Percentiles rank a stretch among this genome's conserved stretches.
These are phyloP conservation scores for Penicillium silybi DNA, from an alignment of 495 filamentous ascomycete species.

Conservation along the genomic window DNA sequence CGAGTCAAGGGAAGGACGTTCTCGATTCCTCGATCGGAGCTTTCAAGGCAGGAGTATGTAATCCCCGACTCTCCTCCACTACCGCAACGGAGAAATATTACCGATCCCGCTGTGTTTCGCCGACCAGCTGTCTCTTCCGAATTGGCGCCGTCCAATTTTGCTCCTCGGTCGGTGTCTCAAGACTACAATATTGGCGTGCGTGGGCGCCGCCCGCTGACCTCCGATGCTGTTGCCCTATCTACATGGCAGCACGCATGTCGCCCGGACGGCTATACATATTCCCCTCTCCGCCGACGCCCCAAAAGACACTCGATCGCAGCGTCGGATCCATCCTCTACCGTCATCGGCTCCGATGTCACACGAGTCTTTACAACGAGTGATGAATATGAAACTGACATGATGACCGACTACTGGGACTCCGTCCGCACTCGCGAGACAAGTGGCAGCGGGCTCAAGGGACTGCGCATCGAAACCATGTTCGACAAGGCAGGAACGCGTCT, in stretches of 20 bases:
- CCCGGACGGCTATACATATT: slow-evolving; percentile 8
- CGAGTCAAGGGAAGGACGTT: slow-evolving; percentile 36
- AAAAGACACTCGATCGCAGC: slow-evolving; percentile 46
- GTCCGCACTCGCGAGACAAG: slow-evolving; percentile 75
- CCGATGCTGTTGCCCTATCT: slow-evolving; percentile 29
- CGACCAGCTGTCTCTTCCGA: slow-evolving; percentile 23
- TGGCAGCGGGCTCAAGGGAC: slow-evolving; percentile 48
- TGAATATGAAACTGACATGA: slow-evolving; percentile 80
- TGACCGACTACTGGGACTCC: slow-evolving; percentile 93
- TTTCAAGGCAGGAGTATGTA: slow-evolving; percentile 23
- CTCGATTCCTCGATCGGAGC: slow-evolving; percentile 26
- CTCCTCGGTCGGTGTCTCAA: slow-evolving; percentile 25
- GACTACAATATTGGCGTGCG: slow-evolving; percentile 23
- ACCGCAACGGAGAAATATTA: slow-evolving; percentile 38
- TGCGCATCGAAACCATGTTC: slow-evolving; percentile 82
- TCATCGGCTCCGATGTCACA: slow-evolving; percentile 81
- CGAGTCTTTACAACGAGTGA: slow-evolving; percentile 71
- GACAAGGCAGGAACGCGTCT: slow-evolving; percentile 64
- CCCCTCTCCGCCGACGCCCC: slow-evolving; percentile 33
- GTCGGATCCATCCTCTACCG: slow-evolving; percentile 75
- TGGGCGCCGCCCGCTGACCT: slow-evolving; percentile 22
- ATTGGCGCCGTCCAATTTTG: slow-evolving; percentile 9
- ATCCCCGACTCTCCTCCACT: slow-evolving; percentile 19
- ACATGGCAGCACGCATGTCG: slow-evolving; percentile 21
- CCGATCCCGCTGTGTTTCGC: slow-evolving; percentile 38